These are phyloP conservation scores for Wickerhamomyces sp. DNA, from an alignment of 1,139 yeast genomes.

Conservation along the genomic window DNA sequence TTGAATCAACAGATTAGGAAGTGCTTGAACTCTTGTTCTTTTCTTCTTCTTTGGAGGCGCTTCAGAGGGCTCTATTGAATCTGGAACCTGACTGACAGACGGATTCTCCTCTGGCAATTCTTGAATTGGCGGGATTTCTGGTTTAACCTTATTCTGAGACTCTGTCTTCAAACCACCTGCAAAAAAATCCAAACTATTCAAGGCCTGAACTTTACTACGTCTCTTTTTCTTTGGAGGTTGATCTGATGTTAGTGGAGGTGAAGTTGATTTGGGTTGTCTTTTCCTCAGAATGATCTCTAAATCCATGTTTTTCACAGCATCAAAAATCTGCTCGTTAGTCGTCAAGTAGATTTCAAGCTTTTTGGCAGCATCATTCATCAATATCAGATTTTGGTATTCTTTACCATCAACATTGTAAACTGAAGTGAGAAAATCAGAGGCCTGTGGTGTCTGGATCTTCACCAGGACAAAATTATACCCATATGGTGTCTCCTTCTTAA, in stretches of 20 bases:
- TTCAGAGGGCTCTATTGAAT: not conserved
- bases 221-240: slow-evolving; percentile 13
- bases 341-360: slow-evolving; percentile 8
- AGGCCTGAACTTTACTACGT: slow-evolving; percentile 21
- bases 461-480: not conserved
- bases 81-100: no score
- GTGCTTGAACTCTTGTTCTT: slow-evolving; percentile 11
- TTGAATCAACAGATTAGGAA: slow-evolving; percentile 2
- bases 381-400: not conserved
- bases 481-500: slow-evolving; percentile 7
- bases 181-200: slow-evolving; percentile 31
- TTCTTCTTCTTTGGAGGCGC: slow-evolving; percentile 9
- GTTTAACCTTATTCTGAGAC: not conserved
- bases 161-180: slow-evolving; percentile 30
- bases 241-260: not conserved
- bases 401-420: not conserved
- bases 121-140: not conserved
- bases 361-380: slow-evolving; percentile 14
- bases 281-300: slow-evolving; percentile 4
- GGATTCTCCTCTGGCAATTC: not conserved
- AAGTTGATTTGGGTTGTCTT: slow-evolving; percentile 8
- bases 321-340: slow-evolving; percentile 16
- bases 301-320: slow-evolving; percentile 9
- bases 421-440: not conserved
- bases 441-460: not conserved